Base-by-base conservation (phyloP, 2,329 filamentous ascomycete genomes). In the Aspergillus candidus region DNA sequence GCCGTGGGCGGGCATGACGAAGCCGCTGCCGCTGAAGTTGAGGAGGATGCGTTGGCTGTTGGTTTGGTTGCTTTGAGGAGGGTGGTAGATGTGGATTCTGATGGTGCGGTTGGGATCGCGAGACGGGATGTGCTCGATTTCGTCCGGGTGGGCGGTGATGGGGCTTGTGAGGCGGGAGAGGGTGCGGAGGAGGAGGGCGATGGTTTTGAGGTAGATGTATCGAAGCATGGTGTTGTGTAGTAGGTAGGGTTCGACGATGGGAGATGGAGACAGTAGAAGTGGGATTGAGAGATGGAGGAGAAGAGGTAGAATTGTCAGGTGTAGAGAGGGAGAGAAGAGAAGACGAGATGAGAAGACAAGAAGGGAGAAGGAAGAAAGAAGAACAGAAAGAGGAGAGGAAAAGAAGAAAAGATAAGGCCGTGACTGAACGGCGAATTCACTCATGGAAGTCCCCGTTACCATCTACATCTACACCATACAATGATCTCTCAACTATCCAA, bases 1-100 rank as follows among this genome's bases (percentile, higher is more conserved):
- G 14, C 62, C 61, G 29, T 59, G 58, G 4, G 52, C 52, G 4
- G 40, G 53, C n/a, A 65, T 47, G 17, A 59, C 50, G 45, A 63
- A 63, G 11, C 59, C 60, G 38, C 56, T 58, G 15, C 60, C 61
- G 40, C 59, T 59, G 34, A 59, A 57, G 38, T 60, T 63, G 30
- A 64, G 44, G 13, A 64, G 43, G 7, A 63, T 50, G 4, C 58
- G 55, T 43, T 43, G 53, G 7, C 29, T 43, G 6, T 12, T 14
- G n/a, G 35, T 33, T 8, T 17, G 10, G 37, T n/a, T n/a, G n/a
- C n/a, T n/a, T n/a, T 41, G 37, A 34, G 27, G 29, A 11, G 43
- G 35, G 11, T 47, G 45, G 53, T 65, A 64, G 42, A 61, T 38
- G 18, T 65, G 51, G 13, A 44, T 46, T 44, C 50, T 59, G 45